phyloP scores from a whole-genome alignment of 306 rosid genomes.

The Sesbania bispinosa region DNA sequence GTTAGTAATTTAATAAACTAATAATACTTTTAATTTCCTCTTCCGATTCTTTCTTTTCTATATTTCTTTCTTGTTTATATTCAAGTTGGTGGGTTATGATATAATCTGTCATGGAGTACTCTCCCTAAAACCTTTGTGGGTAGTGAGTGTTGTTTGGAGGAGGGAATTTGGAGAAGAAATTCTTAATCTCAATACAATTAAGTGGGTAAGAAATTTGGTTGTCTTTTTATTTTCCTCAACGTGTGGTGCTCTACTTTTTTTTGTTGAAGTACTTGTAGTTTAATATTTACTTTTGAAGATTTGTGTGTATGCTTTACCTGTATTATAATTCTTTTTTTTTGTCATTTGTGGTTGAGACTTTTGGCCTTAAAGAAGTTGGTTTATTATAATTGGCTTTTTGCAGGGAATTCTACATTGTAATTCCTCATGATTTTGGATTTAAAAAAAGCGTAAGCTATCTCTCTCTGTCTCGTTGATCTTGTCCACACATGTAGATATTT shows the following conservation, averaged over 20 bases:
- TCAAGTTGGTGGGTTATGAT: background rate
- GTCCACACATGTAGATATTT: background rate
- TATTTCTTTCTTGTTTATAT: background rate
- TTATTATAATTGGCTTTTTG: constrained; percentile 33
- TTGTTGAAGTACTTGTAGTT: background rate
- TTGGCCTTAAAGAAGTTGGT: constrained; percentile 17
- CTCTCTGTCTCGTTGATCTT: constrained; percentile 12
- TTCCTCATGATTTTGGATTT: constrained; percentile 97
- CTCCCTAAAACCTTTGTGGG: background rate
- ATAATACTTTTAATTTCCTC: background rate
- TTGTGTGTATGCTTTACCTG: background rate
- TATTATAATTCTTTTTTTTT: background rate
- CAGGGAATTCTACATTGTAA: constrained; percentile 95
- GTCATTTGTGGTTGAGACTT: constrained; percentile 1
- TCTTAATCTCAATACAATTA: constrained; percentile 40
- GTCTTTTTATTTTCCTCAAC: constrained; percentile 5
- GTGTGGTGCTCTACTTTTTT: background rate
- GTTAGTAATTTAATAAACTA: constrained; percentile 2
- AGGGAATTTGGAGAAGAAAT: constrained; percentile 9
- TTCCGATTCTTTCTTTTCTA: background rate
- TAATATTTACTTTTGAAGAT: background rate
- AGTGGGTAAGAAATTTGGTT: constrained; percentile 91
- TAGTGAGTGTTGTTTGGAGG: constrained; percentile 10
- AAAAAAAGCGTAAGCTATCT: constrained; percentile 75
- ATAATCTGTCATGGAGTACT: background rate